Evolutionary conservation across 176 grass and related monocot species (phyloP), one percentile per base, ranked within the genome.

Genomic region (Echinochloa phyllopogon): DNA sequence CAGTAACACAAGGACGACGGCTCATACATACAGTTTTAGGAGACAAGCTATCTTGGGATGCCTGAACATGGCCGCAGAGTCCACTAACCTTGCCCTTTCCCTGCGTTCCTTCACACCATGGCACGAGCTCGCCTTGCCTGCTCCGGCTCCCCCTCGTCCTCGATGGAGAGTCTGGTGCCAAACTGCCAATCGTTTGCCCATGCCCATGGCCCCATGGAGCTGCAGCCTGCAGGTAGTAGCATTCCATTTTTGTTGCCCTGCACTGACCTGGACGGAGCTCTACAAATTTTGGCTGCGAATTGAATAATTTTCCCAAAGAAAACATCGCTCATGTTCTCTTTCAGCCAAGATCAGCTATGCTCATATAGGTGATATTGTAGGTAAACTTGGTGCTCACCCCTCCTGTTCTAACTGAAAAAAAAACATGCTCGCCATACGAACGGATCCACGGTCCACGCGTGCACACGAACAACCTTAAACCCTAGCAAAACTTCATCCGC

Each of bases 11-110:
- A 62, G 4, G 63, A 69, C 50, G 49, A 50, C 25, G 45, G 15
- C 1, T 41, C 8, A 8, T 5, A n/a, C 2, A 43, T n/a, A 10
- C 50, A 38, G 49, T 74, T 44, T 49, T 42, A 80, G 82, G 62
- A 36, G 90, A 92, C 86, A 91, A 86, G 71, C 41, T 56, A 72
- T 64, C 55, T 81, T 90, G 85, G 87, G 85, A 68, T 75, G 69
- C 69, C 41, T 85, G 87, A 74, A 66, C 44, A 83, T 20, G 81
- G 23, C 5, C 58, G 78, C 81, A 82, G 58, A 85, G 36, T 55
- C 79, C 90, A 92, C 82, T 84, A 53, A 62, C 83, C 41, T 41
- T 66, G 69, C 65, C 75, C 36, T 72, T 40, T 10, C 9, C 18
- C n/a, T 50, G 36, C 56, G 20, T 57, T 39, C 51, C 40, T 83